Evolutionary conservation across 179 eudicot species (phyloP).

Genomic region (Sideroxylon spinosum): DNA sequence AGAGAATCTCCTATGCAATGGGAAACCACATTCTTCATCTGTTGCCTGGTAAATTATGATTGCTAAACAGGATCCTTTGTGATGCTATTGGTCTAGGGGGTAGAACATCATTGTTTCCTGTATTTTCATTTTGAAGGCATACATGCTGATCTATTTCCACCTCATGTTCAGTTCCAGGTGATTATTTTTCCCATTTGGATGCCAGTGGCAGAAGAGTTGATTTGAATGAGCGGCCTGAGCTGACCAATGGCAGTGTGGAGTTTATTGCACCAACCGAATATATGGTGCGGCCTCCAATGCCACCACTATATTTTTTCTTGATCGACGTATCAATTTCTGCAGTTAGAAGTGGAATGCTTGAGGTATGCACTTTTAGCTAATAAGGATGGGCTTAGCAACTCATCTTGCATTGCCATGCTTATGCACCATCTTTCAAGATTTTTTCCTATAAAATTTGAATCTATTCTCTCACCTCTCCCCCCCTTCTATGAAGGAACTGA

Average conservation of each 20-base stretch:
- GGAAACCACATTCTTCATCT: not conserved
- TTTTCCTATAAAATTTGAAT: not conserved
- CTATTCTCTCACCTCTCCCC: too few relatives aligned
- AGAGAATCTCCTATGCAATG: not conserved
- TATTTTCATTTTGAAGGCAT: not conserved
- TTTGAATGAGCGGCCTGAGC: constrained; percentile 87
- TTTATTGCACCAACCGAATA: constrained; percentile 97
- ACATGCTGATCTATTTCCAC: constrained; percentile 15
- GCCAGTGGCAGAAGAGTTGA: constrained; percentile 81
- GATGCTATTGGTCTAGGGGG: not conserved
- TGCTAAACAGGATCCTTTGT: constrained; percentile 5
- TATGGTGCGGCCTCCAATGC: constrained; percentile 99
- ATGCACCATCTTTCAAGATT: not conserved
- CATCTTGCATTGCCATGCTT: not conserved
- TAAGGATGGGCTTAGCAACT: not conserved
- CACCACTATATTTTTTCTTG: constrained; percentile 86
- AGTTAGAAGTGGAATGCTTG: constrained; percentile 92
- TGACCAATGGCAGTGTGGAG: constrained; percentile 82
- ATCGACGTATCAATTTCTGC: constrained; percentile 92
- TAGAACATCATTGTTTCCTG: not conserved
- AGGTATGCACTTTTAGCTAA: constrained; percentile 54
- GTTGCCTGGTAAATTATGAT: constrained; percentile 1
- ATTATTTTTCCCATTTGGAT: constrained; percentile 84
- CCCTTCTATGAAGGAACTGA: not conserved
- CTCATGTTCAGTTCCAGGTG: constrained; percentile 64